A percentile compares a stretch with the other conserved stretches of the same genome.
phyloP scores from a whole-genome alignment of 441 rosid genomes.

The Jatropha podagrica region DNA sequence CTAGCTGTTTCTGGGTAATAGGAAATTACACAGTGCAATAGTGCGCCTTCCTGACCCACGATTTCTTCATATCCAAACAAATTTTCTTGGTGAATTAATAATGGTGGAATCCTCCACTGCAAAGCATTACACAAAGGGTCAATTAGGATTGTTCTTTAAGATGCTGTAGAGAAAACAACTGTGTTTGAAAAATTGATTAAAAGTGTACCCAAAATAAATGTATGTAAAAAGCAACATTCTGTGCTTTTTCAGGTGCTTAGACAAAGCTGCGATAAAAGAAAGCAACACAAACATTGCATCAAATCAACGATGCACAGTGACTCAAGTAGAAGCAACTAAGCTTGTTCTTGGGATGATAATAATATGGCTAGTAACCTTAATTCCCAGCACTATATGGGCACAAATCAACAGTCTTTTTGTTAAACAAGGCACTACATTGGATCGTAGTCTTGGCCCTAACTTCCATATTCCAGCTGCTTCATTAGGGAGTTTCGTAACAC shows the following conservation, averaged over 20 bases:
- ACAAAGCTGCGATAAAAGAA: conserved; percentile 76
- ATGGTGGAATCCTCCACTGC: conserved; percentile 19
- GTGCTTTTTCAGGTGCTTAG: conserved; percentile 57
- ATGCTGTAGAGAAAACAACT: no score
- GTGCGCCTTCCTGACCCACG: conserved; percentile 27
- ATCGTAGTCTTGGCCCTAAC: conserved; percentile 50
- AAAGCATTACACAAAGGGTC: background rate
- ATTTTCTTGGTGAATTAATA: conserved; percentile 13
- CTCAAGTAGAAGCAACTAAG: conserved; percentile 80
- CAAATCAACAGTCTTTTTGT: conserved; percentile 88
- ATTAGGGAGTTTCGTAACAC: conserved; percentile 69
- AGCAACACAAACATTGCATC: conserved; percentile 16
- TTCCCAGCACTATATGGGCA: conserved; percentile 86
- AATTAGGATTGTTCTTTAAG: background rate
- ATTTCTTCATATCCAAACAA: conserved; percentile 14
- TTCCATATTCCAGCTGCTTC: conserved; percentile 88
- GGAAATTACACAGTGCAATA: conserved; percentile 23
- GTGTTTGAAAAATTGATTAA: no score
- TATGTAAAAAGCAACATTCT: no score
- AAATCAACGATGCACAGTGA: conserved; percentile 59
- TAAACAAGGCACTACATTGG: conserved; percentile 86
- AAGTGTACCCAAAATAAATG: no score
- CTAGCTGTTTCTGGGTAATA: conserved; percentile 19
- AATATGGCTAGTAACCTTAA: conserved; percentile 73
- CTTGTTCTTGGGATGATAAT: conserved; percentile 63